Conservation (phyloP, 805 yeast species). For the Myxozyma monticola region DNA sequence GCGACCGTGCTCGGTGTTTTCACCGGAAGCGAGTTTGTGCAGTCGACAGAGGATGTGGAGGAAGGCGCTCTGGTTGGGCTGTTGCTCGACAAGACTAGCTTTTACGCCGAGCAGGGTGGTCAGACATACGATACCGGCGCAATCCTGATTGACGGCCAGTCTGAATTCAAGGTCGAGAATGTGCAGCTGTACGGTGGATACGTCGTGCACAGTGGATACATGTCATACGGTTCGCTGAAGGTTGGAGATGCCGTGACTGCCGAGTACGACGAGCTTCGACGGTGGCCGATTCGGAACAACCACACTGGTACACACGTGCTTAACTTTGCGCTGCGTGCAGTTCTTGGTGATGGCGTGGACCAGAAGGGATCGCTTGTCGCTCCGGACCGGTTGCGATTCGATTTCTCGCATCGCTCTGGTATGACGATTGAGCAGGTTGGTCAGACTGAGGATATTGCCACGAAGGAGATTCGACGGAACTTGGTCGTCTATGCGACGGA, state of each 20-base stretch:
- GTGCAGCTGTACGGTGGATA: slow-evolving; percentile 93
- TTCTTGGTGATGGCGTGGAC: slow-evolving; percentile 82
- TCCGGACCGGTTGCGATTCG: slow-evolving; percentile 92
- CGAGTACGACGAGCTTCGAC: slow-evolving; percentile 85
- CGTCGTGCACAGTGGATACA: slow-evolving; percentile 88
- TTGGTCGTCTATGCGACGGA: slow-evolving; percentile 77
- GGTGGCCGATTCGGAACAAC: slow-evolving; percentile 95
- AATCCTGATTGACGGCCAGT: slow-evolving; percentile 79
- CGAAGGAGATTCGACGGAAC: slow-evolving; percentile 69
- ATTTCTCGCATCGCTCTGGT: slow-evolving; percentile 90
- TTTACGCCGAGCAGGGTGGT: slow-evolving; percentile 99
- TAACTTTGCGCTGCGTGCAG: slow-evolving; percentile 83
- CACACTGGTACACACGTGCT: slow-evolving; percentile 98
- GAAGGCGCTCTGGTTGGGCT: slow-evolving; percentile 67
- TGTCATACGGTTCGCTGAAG: slow-evolving; percentile 71
- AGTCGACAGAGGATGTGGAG: slow-evolving; percentile 44
- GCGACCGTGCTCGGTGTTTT: slow-evolving; percentile 60
- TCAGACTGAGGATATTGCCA: slow-evolving; percentile 72
- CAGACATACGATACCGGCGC: slow-evolving; percentile 96
- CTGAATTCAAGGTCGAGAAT: slow-evolving; percentile 87
- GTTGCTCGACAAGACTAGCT: slow-evolving; percentile 83
- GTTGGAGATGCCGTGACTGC: slow-evolving; percentile 76
- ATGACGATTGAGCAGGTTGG: slow-evolving; percentile 68
- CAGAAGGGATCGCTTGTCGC: slow-evolving; percentile 97
- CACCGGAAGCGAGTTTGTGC: slow-evolving; percentile 62